Evolutionary conservation across 139 green algal genomes (phyloP).

Genomic region (Parachlorella kessleri): DNA sequence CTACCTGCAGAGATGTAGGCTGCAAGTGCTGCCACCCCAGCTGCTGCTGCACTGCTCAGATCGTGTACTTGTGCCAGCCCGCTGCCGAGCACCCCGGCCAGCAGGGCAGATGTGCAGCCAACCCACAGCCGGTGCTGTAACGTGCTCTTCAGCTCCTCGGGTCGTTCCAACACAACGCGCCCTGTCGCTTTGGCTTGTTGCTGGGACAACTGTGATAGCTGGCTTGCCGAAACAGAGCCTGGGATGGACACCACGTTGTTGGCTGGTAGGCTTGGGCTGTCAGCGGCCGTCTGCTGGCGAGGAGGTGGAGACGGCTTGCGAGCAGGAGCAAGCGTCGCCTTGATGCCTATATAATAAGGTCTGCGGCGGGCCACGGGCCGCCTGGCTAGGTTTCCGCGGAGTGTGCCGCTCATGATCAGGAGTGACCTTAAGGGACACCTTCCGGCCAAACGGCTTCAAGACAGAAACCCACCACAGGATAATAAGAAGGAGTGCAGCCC

Average conservation of each 20-base stretch:
- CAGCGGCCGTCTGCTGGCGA: background rate
- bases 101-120: conserved; percentile 48
- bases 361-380: no score
- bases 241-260: background rate
- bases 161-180: conserved; percentile 52
- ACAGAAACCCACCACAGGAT: no score
- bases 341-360: no score
- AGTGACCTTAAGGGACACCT: no score
- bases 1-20: conserved; percentile 68
- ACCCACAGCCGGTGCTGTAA: conserved; percentile 59
- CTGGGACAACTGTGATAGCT: no score
- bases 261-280: background rate
- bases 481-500: no score
- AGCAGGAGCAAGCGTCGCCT: no score
- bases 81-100: conserved; percentile 39
- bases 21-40: conserved; percentile 29
- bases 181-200: background rate
- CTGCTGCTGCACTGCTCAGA: background rate
- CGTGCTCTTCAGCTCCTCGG: conserved; percentile 52
- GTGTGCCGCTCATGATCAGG: no score
- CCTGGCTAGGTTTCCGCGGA: no score
- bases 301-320: background rate
- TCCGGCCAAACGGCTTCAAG: no score
- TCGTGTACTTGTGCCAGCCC: conserved; percentile 32
- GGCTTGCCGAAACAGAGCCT: background rate